These are phyloP conservation scores for Ustilago esculenta DNA, from an alignment of 1,284 basidiomycete species.

Conservation along the genomic window DNA sequence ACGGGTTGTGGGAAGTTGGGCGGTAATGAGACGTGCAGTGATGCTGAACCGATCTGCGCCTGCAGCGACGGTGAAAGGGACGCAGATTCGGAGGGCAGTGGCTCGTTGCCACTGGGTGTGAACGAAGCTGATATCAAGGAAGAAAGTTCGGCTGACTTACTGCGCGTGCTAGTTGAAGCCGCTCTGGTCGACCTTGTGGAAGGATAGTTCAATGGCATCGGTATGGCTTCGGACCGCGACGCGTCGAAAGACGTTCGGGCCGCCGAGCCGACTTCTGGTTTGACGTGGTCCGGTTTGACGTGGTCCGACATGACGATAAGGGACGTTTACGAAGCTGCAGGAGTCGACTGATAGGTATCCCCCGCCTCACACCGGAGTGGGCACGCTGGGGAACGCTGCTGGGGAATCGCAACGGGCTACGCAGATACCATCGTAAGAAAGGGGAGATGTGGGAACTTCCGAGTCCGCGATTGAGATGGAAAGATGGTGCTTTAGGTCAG, in stretches of 20 bases:
- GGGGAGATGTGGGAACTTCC: background rate
- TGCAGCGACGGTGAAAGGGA: slow-evolving; percentile 14
- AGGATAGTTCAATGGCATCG: background rate
- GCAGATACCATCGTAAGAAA: background rate
- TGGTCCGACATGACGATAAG: slow-evolving; percentile 3
- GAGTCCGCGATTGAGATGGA: too few relatives aligned
- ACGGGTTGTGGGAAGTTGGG: slow-evolving; percentile 53
- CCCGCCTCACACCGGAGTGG: slow-evolving; percentile 4
- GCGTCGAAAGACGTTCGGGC: background rate
- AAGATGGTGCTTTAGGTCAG: too few relatives aligned
- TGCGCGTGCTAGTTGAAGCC: background rate
- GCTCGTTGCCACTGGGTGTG: background rate
- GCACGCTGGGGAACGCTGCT: slow-evolving; percentile 2
- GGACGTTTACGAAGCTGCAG: background rate
- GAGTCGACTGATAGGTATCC: background rate
- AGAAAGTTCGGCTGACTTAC: background rate
- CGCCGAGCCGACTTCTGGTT: background rate
- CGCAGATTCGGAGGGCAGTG: background rate
- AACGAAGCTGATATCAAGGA: slow-evolving; percentile 11
- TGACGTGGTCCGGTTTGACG: background rate
- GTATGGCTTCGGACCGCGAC: background rate
- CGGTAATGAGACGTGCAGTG: slow-evolving; percentile 53
- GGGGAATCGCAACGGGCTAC: background rate
- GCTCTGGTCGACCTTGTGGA: background rate
- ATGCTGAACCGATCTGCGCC: slow-evolving; percentile 23